Base-by-base conservation (phyloP, 495 filamentous ascomycete genomes). In the Hyaloscypha hepaticicola region DNA sequence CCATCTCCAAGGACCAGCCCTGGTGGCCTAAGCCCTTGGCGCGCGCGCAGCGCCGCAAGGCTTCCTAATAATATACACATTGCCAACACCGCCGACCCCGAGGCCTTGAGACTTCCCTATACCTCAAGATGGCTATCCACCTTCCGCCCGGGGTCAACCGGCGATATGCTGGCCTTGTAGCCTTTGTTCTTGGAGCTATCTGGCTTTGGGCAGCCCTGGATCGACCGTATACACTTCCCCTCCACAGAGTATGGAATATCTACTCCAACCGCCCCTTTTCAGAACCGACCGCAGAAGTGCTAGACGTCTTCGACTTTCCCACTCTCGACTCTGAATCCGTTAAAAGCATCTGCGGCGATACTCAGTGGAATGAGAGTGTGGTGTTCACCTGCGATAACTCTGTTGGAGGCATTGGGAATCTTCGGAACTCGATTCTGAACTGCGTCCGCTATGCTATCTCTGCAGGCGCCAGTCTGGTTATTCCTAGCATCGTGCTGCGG, bases 371-470 rank as follows among this genome's bases (percentile, higher is more conserved):
- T 29, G 11, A 56, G 12, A 69, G 62, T 22, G 3, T 71, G 55
- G 63, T 73, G 9, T 73, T 70, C 61, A 62, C 63, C 2, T 71
- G 69, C 62, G 63, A 71, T 27, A 27, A 60, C 4, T 45, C 52
- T n/a, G 52, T 21, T 21, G 65, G 69, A 34, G 63, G 63, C 4
- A 41, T 68, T 3, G 65, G 61, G 41, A 63, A 68, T 14, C 22
- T 71, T 5, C n/a, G 63, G 24, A 71, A 68, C 56, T 63, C 61
- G 5, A 63, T 71, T 26, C 27, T 71, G 16, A 65, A 56, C 49
- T 73, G 71, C 55, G 65, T 71, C 1, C 71, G 71, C 19, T 73
- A 69, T 58, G 66, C 71, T 1, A 69, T 73, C 7, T 57, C 62
- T 8, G 71, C 66, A 22, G 71, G 71, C 22, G 71, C 59, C 33